A percentile compares a stretch with the other conserved stretches of the same genome.
These are phyloP conservation scores for Nakaseomyces kungkrabaensis DNA, from an alignment of 1,139 yeast genomes.

Conservation along the genomic window DNA sequence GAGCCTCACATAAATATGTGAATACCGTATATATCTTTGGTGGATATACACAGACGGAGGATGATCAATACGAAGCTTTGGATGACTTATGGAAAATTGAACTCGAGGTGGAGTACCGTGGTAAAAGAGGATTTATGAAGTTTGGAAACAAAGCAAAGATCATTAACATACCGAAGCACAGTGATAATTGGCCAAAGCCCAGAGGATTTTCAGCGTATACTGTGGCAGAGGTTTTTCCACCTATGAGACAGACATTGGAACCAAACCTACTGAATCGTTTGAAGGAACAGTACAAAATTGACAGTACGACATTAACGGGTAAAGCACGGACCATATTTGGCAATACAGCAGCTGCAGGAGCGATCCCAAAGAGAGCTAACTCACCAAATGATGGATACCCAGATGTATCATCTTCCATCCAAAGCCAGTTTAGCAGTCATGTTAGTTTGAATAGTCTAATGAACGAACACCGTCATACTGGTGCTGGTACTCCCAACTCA, in stretches of 20 bases:
- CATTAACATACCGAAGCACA: conserved; percentile 19
- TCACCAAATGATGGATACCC: background rate
- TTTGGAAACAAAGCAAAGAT: conserved; percentile 31
- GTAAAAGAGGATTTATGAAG: conserved; percentile 28
- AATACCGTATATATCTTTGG: conserved; percentile 34
- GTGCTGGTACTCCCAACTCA: background rate
- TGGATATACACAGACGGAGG: conserved; percentile 31
- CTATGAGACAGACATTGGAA: conserved; percentile 10
- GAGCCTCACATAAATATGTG: conserved; percentile 5
- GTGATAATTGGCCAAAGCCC: conserved; percentile 26
- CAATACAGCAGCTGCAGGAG: background rate
- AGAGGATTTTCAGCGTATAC: conserved; percentile 32
- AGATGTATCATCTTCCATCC: background rate
- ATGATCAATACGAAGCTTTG: conserved; percentile 32
- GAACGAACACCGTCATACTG: background rate
- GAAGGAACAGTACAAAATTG: conserved; percentile 16
- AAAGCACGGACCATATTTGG: background rate
- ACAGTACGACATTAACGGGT: conserved; percentile 6
- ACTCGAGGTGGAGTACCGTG: conserved; percentile 30
- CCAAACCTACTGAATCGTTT: conserved; percentile 13
- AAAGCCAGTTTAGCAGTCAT: conserved; percentile 1
- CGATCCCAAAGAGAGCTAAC: background rate
- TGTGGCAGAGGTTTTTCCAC: conserved; percentile 13
- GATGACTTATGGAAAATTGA: conserved; percentile 42
- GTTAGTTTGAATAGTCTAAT: background rate